Evolutionary conservation across 805 yeast genomes (phyloP).

Genomic region (Isabelozyma heimii): DNA sequence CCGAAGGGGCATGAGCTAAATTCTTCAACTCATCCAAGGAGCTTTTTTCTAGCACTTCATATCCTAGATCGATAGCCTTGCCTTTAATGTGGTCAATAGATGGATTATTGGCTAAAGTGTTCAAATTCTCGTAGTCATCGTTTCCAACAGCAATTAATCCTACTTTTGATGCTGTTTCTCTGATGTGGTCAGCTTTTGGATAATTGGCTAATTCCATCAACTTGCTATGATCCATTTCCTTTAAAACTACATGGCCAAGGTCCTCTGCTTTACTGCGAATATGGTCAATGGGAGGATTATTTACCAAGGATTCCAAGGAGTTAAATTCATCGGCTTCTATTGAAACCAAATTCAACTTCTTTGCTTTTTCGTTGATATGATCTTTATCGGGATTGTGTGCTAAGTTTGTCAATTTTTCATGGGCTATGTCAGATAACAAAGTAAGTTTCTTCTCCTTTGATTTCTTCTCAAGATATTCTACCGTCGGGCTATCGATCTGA

Average conservation of each 20-base stretch:
- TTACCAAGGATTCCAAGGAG: conserved; percentile 5
- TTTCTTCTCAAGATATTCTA: conserved; percentile 2
- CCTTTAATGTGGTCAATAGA: conserved; percentile 14
- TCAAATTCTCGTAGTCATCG: conserved; percentile 12
- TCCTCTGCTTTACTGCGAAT: conserved; percentile 10
- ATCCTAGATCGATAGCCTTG: conserved; percentile 9
- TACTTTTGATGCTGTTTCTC: conserved; percentile 6
- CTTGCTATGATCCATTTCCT: conserved; percentile 7
- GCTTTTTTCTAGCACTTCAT: conserved; percentile 1
- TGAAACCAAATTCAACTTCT: background rate
- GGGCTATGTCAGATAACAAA: background rate
- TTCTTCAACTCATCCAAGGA: conserved; percentile 2
- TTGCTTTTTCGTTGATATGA: conserved; percentile 13
- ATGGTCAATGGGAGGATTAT: conserved; percentile 16
- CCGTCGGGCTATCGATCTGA: conserved; percentile 5
- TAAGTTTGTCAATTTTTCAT: conserved; percentile 3
- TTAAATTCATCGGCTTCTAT: background rate
- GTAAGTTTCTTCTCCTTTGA: background rate
- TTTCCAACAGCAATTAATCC: conserved; percentile 6
- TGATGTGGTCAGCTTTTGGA: conserved; percentile 5
- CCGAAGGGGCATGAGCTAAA: conserved; percentile 7
- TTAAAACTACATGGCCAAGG: conserved; percentile 4
- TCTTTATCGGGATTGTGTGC: conserved; percentile 18
- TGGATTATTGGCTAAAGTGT: conserved; percentile 14
- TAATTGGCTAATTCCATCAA: conserved; percentile 11